Evolutionary conservation across 768 basidiomycete species (phyloP).

Genomic region (Boletus subcaerulescens): DNA sequence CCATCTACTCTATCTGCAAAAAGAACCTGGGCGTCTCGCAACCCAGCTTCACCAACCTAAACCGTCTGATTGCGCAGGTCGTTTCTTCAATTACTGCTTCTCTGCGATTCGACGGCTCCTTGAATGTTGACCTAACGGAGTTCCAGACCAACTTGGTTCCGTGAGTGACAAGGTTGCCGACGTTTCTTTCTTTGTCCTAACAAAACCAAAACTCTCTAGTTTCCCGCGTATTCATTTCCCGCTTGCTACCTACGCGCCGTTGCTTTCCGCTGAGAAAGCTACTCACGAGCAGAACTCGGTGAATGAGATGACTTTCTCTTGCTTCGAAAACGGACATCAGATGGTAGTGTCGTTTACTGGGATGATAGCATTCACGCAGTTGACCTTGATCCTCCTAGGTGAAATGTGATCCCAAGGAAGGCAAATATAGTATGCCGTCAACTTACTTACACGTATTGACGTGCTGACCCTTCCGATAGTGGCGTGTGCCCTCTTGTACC

Average conservation of each 20-base stretch:
- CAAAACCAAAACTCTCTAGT: conserved; percentile 37
- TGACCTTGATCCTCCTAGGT: conserved; percentile 32
- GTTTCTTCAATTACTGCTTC: conserved; percentile 98
- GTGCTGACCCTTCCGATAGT: conserved; percentile 41
- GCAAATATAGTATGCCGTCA: conserved; percentile 88
- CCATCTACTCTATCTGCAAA: conserved; percentile 99
- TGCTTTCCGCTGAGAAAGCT: conserved; percentile 94
- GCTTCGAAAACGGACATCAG: conserved; percentile 96
- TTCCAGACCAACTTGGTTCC: conserved; percentile 99
- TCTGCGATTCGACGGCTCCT: conserved; percentile 92
- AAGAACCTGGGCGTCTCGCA: conserved; percentile 80
- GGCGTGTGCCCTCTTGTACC: conserved; percentile 91
- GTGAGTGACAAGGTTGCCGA: conserved; percentile 45
- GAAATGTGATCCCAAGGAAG: conserved; percentile 93
- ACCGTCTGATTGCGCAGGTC: conserved; percentile 96
- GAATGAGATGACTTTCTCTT: conserved; percentile 96
- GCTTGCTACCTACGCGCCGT: conserved; percentile 91
- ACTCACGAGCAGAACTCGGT: conserved; percentile 97
- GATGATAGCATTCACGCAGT: neutral
- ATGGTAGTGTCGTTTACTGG: conserved; percentile 55
- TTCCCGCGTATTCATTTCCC: conserved; percentile 99
- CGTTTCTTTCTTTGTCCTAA: neutral
- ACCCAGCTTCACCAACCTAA: conserved; percentile 92
- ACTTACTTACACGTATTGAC: neutral
- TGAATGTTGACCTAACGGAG: conserved; percentile 97